Conservation (phyloP, 257 asterid genomes). For the Solanum arcanum region DNA sequence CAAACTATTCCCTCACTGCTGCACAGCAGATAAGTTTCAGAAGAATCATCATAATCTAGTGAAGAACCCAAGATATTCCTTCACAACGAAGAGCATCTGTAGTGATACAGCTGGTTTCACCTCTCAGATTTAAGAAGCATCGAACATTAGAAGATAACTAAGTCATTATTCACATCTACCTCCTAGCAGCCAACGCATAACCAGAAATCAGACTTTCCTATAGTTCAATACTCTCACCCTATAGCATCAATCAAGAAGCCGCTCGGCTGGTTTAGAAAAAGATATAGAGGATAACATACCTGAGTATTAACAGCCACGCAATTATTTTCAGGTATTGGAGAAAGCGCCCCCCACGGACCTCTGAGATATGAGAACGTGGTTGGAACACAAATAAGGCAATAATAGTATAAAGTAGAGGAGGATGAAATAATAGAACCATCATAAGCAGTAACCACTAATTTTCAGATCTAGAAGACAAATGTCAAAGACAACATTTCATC, state of each 20-base stretch:
- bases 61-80: background rate
- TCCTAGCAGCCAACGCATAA: background rate
- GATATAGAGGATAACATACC: slow-evolving; percentile 33
- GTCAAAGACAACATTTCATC: background rate
- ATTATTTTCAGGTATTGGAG: slow-evolving; percentile 91
- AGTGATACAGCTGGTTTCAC: background rate
- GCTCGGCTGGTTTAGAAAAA: background rate
- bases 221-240: background rate
- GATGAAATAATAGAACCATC: background rate
- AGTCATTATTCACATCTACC: background rate
- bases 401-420: background rate
- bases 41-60: background rate
- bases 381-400: background rate
- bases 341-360: slow-evolving; percentile 98
- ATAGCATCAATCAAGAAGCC: background rate
- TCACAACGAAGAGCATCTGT: background rate
- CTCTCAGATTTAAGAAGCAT: background rate
- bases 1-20: background rate
- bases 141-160: background rate
- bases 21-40: background rate
- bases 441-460: background rate
- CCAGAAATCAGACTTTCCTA: background rate
- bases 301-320: slow-evolving; percentile 67
- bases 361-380: slow-evolving; percentile 26
- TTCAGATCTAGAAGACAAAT: background rate